phyloP scores from a whole-genome alignment of 352 stramenopile genomes.

The Phytophthora pisi region DNA sequence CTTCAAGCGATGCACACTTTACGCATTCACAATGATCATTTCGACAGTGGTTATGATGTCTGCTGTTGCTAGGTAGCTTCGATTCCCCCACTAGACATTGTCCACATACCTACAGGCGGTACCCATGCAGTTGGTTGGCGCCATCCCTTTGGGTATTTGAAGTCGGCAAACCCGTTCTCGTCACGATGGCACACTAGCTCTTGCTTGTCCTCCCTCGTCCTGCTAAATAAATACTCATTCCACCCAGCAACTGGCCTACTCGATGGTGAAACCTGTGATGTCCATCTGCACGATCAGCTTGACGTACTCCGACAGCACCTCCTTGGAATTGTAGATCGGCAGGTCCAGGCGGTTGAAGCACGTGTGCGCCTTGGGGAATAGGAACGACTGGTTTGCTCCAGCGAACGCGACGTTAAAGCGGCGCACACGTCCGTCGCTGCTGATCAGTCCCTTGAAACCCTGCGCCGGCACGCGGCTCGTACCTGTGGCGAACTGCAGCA shows the following conservation, averaged over 20 bases:
- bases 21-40: slow-evolving; percentile 21
- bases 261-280: slow-evolving; percentile 94
- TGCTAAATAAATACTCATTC: slow-evolving; percentile 39
- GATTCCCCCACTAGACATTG: slow-evolving; percentile 9
- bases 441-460: slow-evolving; percentile 86
- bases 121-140: neutral
- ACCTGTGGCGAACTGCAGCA: slow-evolving; percentile 86
- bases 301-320: slow-evolving; percentile 74
- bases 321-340: slow-evolving; percentile 73
- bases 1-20: slow-evolving; percentile 7
- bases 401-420: slow-evolving; percentile 82
- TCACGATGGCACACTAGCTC: slow-evolving; percentile 2
- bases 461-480: slow-evolving; percentile 82
- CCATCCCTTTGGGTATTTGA: neutral
- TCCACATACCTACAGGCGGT: neutral
- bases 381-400: slow-evolving; percentile 56
- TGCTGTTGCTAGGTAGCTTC: slow-evolving; percentile 6
- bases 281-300: slow-evolving; percentile 97
- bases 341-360: slow-evolving; percentile 87
- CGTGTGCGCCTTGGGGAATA: slow-evolving; percentile 87
- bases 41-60: slow-evolving; percentile 17
- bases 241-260: slow-evolving; percentile 42
- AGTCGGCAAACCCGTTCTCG: slow-evolving; percentile 4
- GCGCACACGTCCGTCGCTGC: slow-evolving; percentile 76
- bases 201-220: slow-evolving; percentile 10